Evolutionary conservation across 108 stramenopile species (phyloP).

Genomic region (Nitzschia palea): DNA sequence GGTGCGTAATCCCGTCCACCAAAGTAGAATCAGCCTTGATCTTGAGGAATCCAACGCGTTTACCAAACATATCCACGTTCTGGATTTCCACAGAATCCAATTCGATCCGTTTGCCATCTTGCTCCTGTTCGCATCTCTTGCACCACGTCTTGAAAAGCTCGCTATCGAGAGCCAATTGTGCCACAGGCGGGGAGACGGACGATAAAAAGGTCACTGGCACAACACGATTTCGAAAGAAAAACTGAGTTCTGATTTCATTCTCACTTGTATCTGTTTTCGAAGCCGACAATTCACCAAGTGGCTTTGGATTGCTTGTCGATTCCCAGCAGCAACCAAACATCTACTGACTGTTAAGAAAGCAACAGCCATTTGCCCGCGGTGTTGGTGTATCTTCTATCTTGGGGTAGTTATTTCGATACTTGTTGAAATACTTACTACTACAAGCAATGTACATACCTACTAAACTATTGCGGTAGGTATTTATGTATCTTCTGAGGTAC

Average conservation of each 20-base stretch:
- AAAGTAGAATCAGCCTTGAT: conserved; percentile 21
- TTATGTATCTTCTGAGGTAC: too few species aligned
- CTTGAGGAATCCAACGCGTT: conserved; percentile 42
- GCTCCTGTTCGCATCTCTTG: conserved; percentile 7
- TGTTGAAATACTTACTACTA: too few species aligned
- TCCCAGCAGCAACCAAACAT: too few species aligned
- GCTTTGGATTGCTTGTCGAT: too few species aligned
- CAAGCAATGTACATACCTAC: too few species aligned
- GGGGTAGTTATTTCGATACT: too few species aligned
- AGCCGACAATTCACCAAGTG: too few species aligned
- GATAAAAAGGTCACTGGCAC: not conserved
- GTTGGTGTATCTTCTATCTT: too few species aligned
- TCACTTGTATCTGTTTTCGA: too few species aligned
- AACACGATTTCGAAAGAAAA: not conserved
- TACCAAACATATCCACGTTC: conserved; percentile 42
- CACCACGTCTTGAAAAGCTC: conserved; percentile 24
- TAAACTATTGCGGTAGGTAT: too few species aligned
- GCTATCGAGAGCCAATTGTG: conserved; percentile 13
- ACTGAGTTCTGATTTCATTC: not conserved
- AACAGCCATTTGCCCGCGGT: too few species aligned
- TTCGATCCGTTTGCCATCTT: conserved; percentile 4
- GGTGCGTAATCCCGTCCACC: not conserved
- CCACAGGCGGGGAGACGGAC: not conserved
- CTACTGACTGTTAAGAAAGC: too few species aligned
- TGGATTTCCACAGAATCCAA: conserved; percentile 41